These are phyloP conservation scores for Glarea lozoyensis DNA, from an alignment of 495 filamentous ascomycete species.

Conservation along the genomic window DNA sequence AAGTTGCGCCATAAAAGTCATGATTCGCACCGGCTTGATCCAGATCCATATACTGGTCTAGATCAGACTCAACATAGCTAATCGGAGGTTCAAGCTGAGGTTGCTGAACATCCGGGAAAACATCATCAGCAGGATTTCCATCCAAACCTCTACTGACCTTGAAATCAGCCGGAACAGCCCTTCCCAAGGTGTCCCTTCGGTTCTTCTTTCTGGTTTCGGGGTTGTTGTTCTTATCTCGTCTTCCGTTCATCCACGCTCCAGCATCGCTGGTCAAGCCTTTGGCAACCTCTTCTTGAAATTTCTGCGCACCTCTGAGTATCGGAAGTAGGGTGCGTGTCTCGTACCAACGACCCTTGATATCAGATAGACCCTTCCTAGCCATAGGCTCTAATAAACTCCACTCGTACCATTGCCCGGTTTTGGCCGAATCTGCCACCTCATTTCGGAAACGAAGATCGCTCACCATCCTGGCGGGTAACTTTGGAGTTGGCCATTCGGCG, in stretches of 20 bases:
- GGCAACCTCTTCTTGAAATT: constrained; percentile 28
- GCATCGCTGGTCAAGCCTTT: constrained; percentile 32
- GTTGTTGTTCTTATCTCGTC: constrained; percentile 21
- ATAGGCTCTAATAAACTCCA: constrained; percentile 33
- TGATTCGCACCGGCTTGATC: not conserved
- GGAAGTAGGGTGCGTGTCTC: constrained; percentile 44
- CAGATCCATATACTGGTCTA: constrained; percentile 13
- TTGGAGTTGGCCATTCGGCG: constrained; percentile 15
- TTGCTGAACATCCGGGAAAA: constrained; percentile 12
- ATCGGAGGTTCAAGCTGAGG: not conserved
- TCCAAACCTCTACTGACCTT: constrained; percentile 26
- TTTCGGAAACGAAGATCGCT: constrained; percentile 31
- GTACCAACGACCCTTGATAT: constrained; percentile 58
- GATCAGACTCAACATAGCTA: not conserved
- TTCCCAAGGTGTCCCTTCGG: constrained; percentile 33
- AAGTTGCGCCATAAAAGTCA: not conserved
- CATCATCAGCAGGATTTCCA: constrained; percentile 12
- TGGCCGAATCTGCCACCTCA: constrained; percentile 27
- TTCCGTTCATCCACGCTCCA: constrained; percentile 39
- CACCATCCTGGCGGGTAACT: constrained; percentile 33
- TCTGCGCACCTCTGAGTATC: constrained; percentile 29
- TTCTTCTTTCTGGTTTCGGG: constrained; percentile 24
- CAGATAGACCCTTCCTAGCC: constrained; percentile 29
- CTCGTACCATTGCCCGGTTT: constrained; percentile 26
- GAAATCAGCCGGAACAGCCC: constrained; percentile 30